Evolutionary conservation across 2,329 filamentous ascomycete species (phyloP).

Genomic region (Trichoderma koningiopsis): DNA sequence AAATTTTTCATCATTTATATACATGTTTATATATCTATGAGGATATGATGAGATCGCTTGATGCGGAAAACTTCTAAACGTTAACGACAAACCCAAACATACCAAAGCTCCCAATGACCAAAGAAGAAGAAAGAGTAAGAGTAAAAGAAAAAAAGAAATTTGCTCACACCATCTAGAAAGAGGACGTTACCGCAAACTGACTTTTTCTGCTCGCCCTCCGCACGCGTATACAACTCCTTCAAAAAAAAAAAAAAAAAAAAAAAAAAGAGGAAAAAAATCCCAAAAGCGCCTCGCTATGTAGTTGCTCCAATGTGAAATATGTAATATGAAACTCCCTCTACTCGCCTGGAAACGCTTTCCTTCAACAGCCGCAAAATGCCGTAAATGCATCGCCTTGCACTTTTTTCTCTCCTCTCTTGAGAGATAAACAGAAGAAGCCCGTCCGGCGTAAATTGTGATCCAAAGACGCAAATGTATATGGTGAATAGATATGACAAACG

Average conservation of each 20-base stretch:
- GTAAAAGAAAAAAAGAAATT: neutral
- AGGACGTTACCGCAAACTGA: neutral
- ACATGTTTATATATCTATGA: neutral
- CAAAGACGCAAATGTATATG: neutral
- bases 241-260: neutral
- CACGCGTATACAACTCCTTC: neutral
- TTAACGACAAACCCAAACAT: neutral
- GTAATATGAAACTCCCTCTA: neutral
- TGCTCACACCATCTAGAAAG: neutral
- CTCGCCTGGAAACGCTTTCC: neutral
- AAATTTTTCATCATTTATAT: neutral
- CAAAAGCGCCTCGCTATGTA: slow-evolving; percentile 43
- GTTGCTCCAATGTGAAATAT: slow-evolving; percentile 31
- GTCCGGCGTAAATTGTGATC: neutral
- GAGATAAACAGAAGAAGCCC: neutral
- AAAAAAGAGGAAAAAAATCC: neutral
- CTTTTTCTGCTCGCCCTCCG: neutral
- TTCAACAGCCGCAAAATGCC: neutral
- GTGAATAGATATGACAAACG: neutral
- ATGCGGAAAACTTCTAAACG: slow-evolving; percentile 12
- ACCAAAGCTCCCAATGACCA: neutral
- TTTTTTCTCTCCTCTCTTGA: too few species aligned
- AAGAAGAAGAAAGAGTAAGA: neutral
- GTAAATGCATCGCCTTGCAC: neutral
- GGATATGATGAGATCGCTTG: slow-evolving; percentile 13